These are phyloP conservation scores for Plantago major DNA, from an alignment of 257 asterid genomes.

Conservation along the genomic window DNA sequence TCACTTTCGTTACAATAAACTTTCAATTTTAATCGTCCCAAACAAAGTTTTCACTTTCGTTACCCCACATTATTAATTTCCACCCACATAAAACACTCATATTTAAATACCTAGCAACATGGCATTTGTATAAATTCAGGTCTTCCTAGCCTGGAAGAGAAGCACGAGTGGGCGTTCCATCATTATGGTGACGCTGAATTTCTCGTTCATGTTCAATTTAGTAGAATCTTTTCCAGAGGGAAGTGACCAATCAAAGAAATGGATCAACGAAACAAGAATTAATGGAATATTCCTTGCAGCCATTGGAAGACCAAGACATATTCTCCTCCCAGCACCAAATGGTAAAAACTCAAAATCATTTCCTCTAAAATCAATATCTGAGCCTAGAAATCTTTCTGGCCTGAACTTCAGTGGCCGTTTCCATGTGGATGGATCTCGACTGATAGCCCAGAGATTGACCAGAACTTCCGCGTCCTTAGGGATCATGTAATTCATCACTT, in stretches of 20 bases:
- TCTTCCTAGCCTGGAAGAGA: conserved; percentile 30
- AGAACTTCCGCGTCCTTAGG: conserved; percentile 29
- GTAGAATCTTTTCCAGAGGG: conserved; percentile 8
- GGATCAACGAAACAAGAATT: conserved; percentile 27
- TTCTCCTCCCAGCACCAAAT: conserved; percentile 48
- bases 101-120: too few relatives aligned
- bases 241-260: conserved; percentile 32
- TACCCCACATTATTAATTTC: too few relatives aligned
- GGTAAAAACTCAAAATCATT: conserved; percentile 40
- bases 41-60: too few relatives aligned
- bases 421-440: conserved; percentile 39
- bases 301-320: conserved; percentile 45
- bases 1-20: too few relatives aligned
- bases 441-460: conserved; percentile 37
- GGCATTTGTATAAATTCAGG: neutral
- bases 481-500: conserved; percentile 26
- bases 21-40: too few relatives aligned
- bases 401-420: conserved; percentile 33
- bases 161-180: conserved; percentile 28
- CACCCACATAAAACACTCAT: too few relatives aligned
- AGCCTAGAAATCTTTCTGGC: conserved; percentile 37
- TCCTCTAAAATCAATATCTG: conserved; percentile 36
- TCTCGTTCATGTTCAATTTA: conserved; percentile 17
- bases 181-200: conserved; percentile 22
- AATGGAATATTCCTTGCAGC: conserved; percentile 28